phyloP scores from a whole-genome alignment of 352 stramenopile species.

The Pilasporangium apinafurcum region DNA sequence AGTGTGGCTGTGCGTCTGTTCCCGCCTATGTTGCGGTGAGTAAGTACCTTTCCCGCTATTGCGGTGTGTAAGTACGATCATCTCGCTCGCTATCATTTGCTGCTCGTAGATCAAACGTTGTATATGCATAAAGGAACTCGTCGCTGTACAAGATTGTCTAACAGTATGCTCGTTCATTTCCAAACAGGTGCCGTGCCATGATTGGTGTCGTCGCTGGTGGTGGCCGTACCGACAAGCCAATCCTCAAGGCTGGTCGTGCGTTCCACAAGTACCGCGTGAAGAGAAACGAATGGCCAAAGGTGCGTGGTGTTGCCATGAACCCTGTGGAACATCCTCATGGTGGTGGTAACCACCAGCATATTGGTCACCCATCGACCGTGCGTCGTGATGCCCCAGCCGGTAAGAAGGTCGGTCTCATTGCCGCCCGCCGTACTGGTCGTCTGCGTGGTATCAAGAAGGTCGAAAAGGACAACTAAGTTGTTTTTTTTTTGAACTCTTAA shows the following conservation, averaged over 20 bases:
- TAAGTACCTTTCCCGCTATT: conserved; percentile 62
- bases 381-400: conserved; percentile 90
- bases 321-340: conserved; percentile 99
- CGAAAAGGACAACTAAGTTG: conserved; percentile 84
- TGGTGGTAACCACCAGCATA: conserved; percentile 99
- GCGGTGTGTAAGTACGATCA: conserved; percentile 22
- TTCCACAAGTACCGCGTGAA: conserved; percentile 63
- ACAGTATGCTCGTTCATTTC: conserved; percentile 16
- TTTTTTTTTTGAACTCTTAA: conserved; percentile 1
- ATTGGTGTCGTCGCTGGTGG: conserved; percentile 96
- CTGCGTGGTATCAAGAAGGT: conserved; percentile 98
- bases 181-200: conserved; percentile 92
- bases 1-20: conserved; percentile 21
- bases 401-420: conserved; percentile 99
- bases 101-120: neutral
- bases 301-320: conserved; percentile 99
- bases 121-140: conserved; percentile 7
- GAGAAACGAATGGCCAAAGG: conserved; percentile 98
- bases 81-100: conserved; percentile 7
- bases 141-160: conserved; percentile 8
- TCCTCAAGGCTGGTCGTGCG: conserved; percentile 95
- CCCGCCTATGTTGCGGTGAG: conserved; percentile 70
- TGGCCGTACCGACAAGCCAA: conserved; percentile 98
- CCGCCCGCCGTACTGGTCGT: conserved; percentile 94
- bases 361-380: conserved; percentile 98